Evolutionary conservation across 2,329 filamentous ascomycete species (phyloP).

Genomic region (Fusarium multiceps): DNA sequence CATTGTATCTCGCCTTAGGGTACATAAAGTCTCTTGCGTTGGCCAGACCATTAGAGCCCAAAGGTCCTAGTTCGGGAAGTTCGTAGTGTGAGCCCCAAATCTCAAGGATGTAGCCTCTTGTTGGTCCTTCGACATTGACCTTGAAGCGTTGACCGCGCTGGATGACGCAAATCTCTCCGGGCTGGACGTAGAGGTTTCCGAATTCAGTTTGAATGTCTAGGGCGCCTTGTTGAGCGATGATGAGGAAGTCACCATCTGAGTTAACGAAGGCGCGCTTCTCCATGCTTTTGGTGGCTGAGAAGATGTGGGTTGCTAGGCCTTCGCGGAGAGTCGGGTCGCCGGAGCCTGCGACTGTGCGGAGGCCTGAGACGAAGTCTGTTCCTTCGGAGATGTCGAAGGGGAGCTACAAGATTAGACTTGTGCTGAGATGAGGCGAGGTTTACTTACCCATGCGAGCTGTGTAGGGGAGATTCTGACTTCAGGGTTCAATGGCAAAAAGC

Average conservation of each 20-base stretch:
- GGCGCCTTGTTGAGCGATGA: slow-evolving; percentile 72
- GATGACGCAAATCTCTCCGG: slow-evolving; percentile 75
- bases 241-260: slow-evolving; percentile 74
- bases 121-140: slow-evolving; percentile 61
- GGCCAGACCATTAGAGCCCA: slow-evolving; percentile 74
- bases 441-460: slow-evolving; percentile 42
- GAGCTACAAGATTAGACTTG: slow-evolving; percentile 21
- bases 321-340: slow-evolving; percentile 62
- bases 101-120: slow-evolving; percentile 74
- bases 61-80: slow-evolving; percentile 73
- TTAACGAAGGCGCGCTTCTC: slow-evolving; percentile 61
- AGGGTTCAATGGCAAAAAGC: slow-evolving; percentile 41
- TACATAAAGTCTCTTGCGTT: slow-evolving; percentile 73
- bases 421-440: fast-evolving
- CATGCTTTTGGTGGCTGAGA: slow-evolving; percentile 61
- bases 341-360: slow-evolving; percentile 61
- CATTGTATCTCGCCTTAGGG: slow-evolving; percentile 69
- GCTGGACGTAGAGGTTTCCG: slow-evolving; percentile 71
- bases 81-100: slow-evolving; percentile 73
- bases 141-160: slow-evolving; percentile 69
- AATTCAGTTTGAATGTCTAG: slow-evolving; percentile 77
- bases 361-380: slow-evolving; percentile 49
- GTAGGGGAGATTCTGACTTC: slow-evolving; percentile 41
- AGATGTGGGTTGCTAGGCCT: slow-evolving; percentile 62
- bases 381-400: slow-evolving; percentile 56